Conservation (phyloP, 1,139 yeast genomes). For the Hansenula sp. region DNA sequence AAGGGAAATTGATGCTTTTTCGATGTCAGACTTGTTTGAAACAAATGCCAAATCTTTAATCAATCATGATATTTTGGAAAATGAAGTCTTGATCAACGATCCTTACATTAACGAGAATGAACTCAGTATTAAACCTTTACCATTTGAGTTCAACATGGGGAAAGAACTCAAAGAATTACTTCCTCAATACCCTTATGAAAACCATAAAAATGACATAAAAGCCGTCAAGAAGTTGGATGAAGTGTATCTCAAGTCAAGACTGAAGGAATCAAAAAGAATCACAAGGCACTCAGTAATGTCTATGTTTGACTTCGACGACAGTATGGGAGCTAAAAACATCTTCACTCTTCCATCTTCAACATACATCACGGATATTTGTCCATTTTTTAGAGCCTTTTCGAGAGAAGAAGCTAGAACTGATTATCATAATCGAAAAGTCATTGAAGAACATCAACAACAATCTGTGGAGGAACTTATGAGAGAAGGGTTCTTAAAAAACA, state of each 20-base stretch:
- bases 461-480: background rate
- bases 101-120: slow-evolving; percentile 24
- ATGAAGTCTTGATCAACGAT: slow-evolving; percentile 36
- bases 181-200: slow-evolving; percentile 4
- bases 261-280: slow-evolving; percentile 7
- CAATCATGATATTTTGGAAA: slow-evolving; percentile 30
- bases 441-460: background rate
- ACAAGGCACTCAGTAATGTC: slow-evolving; percentile 11
- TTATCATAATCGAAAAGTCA: slow-evolving; percentile 1
- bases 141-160: slow-evolving; percentile 15
- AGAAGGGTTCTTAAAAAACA: background rate
- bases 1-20: slow-evolving; percentile 30
- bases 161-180: slow-evolving; percentile 4
- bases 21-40: slow-evolving; percentile 37
- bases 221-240: slow-evolving; percentile 9
- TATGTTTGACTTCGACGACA: slow-evolving; percentile 5
- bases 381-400: slow-evolving; percentile 19
- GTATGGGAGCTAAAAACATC: slow-evolving; percentile 6
- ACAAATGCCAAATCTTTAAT: slow-evolving; percentile 33
- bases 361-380: slow-evolving; percentile 17
- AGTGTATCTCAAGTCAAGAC: slow-evolving; percentile 10
- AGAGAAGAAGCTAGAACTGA: slow-evolving; percentile 7
- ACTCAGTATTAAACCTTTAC: slow-evolving; percentile 9
- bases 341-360: slow-evolving; percentile 13
- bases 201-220: background rate